Base-by-base conservation (phyloP, 176 grass and related monocot genomes). In the Eremochloa ophiuroides region DNA sequence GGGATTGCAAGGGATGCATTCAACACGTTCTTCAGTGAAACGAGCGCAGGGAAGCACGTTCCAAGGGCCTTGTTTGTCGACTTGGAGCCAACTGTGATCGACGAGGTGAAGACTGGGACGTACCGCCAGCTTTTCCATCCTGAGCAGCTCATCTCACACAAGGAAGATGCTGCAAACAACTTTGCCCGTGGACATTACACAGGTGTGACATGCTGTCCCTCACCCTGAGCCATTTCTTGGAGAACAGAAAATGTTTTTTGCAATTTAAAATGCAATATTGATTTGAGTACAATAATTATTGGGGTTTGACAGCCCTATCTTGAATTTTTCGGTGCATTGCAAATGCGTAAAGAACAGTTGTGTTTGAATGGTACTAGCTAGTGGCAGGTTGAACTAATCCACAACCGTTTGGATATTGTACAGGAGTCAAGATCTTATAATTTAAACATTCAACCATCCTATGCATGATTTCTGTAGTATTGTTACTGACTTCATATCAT, bases 11-110 rank as follows among this genome's bases (percentile, higher is more conserved):
- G 69, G 79, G 92, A 94, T 81, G 89, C 92, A 64, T 94, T 94
- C 81, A 94, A 94, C 88, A 94, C 92, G 29, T 94, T 94, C 89
- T 94, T 94, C 79, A 91, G 92, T 10, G 92, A 94, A 69, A 94
- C 92, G 1, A 51, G 92, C n/a, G 73, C 89, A 18, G 92, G 92
- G 44, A 94, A 94, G 78, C 92, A 91, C 6, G 92, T 94, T 10
- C 92, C 92, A 10, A 91, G 92, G 80, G 92, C 92, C 15, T 25
- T 94, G 70, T 91, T 94, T 39, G 88, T 94, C 11, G 92, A 94
- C 44, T 83, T 94, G 70, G 92, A 94, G 79, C 92, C 92, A 22
- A 84, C 89, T 7, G 92, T 94, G 28, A 91, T 94, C 12, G 92
- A 94, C 37, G 89, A 94, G 29, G 92, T 94, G 50, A 94, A 83